A percentile compares a stretch with the other conserved stretches of the same genome.
phyloP scores from a whole-genome alignment of 345 rosid genomes.

The Bretschneidera sinensis region DNA sequence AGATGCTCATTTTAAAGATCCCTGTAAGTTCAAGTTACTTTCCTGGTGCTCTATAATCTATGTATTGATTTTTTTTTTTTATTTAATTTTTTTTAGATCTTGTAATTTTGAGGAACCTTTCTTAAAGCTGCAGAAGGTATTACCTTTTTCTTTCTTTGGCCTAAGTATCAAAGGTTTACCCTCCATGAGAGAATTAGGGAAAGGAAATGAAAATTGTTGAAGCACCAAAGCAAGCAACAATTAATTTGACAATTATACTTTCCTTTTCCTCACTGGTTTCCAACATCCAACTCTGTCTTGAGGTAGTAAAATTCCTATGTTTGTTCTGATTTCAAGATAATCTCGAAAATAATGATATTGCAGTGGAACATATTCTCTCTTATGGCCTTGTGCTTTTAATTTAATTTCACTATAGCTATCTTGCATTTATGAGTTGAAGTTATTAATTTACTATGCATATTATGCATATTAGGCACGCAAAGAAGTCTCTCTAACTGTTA shows the following conservation, averaged over 20 bases:
- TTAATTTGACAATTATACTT: too few relatives aligned
- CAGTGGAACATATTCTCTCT: not conserved
- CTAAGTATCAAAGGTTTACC: not conserved
- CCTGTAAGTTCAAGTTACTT: slow-evolving; percentile 55
- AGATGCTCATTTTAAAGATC: slow-evolving; percentile 71
- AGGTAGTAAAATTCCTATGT: too few relatives aligned
- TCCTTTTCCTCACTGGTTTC: too few relatives aligned
- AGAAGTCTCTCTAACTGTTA: not conserved
- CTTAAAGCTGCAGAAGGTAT: not conserved
- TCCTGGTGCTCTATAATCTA: slow-evolving; percentile 16
- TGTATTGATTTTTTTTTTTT: not conserved
- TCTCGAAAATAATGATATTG: not conserved
- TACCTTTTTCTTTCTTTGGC: slow-evolving; percentile 2
- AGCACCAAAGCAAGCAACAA: not conserved
- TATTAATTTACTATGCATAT: too few relatives aligned
- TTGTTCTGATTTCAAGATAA: not conserved
- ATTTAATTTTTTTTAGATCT: not conserved
- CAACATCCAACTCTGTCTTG: too few relatives aligned
- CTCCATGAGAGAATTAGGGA: not conserved
- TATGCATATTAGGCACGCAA: not conserved
- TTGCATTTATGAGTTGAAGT: not conserved
- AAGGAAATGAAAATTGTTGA: slow-evolving; percentile 5
- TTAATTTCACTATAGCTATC: not conserved
- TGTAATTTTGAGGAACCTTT: slow-evolving; percentile 5
- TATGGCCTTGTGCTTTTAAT: slow-evolving; percentile 8